Conservation (phyloP, 164 flowering plant genomes). For the Vitis vinifera region ASM3070453v1 NC_081811.1:12390001-12390500, state of each 20-base stretch:
- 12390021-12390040: background rate
- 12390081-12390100: conserved; percentile 73
- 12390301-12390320: background rate
- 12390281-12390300: background rate
- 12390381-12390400: conserved; percentile 60
- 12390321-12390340: conserved; percentile 6
- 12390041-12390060: conserved; percentile 40
- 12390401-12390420: conserved; percentile 61
- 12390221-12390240: conserved; percentile 71
- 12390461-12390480: too few species aligned
- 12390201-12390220: conserved; percentile 67
- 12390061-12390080: conserved; percentile 69
- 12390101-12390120: conserved; percentile 65
- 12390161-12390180: conserved; percentile 58
- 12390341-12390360: conserved; percentile 61
- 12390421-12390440: conserved; percentile 3
- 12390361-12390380: conserved; percentile 67
- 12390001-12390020: background rate
- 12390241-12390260: conserved; percentile 70
- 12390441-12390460: background rate
- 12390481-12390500: too few species aligned
- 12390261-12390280: conserved; percentile 11
- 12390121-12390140: conserved; percentile 93
- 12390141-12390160: conserved; percentile 94
- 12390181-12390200: conserved; percentile 52